Conservation (phyloP, 768 basidiomycete genomes). For the Naematelia encephala region DNA sequence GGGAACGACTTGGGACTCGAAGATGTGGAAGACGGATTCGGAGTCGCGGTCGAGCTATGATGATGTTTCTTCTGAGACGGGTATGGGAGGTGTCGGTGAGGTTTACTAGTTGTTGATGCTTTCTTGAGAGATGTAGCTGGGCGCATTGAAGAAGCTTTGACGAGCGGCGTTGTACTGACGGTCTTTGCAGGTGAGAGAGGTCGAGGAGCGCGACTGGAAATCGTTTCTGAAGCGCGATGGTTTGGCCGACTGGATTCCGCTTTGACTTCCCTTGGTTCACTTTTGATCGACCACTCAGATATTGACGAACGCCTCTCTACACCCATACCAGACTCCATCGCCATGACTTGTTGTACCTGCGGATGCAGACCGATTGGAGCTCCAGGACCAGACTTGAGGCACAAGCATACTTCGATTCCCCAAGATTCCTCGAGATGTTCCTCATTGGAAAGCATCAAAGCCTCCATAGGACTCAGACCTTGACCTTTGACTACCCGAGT, state of each 20-base stretch:
- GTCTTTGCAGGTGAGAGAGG: constrained; percentile 8
- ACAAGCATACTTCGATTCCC: constrained; percentile 40
- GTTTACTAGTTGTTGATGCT: not conserved
- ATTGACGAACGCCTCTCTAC: constrained; percentile 1
- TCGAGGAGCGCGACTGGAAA: not conserved
- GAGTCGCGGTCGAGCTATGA: not conserved
- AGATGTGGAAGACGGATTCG: not conserved
- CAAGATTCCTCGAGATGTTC: constrained; percentile 22
- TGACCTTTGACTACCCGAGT: constrained; percentile 6
- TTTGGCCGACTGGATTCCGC: not conserved
- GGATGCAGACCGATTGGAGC: constrained; percentile 9
- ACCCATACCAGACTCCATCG: constrained; percentile 2
- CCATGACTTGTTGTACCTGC: constrained; percentile 9
- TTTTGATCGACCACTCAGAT: constrained; percentile 7
- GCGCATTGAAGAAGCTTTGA: constrained; percentile 1
- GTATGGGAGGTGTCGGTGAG: not conserved
- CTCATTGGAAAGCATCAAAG: constrained; percentile 21
- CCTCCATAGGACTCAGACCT: constrained; percentile 30
- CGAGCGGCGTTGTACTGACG: constrained; percentile 1
- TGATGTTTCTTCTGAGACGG: constrained; percentile 2
- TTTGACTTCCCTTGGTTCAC: not conserved
- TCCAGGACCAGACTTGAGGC: constrained; percentile 20
- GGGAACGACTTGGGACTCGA: constrained; percentile 21
- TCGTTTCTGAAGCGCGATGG: not conserved
- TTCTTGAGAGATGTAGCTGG: not conserved